These are phyloP conservation scores for Crepidotus variabilis DNA, from an alignment of 768 basidiomycete species.

Conservation along the genomic window DNA sequence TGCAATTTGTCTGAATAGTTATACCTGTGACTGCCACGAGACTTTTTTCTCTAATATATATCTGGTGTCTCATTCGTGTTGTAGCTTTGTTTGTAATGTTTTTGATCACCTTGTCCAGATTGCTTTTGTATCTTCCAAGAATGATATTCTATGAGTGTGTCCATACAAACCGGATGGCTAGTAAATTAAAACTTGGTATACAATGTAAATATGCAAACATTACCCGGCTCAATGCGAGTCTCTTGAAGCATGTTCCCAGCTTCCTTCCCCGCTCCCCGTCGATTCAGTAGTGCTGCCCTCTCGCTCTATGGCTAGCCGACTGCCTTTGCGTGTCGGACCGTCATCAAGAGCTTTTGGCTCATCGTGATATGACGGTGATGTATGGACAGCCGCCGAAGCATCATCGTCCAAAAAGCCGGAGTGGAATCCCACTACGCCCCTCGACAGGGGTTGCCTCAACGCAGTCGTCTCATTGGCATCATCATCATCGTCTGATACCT, in stretches of 20 bases:
- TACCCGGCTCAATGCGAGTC: constrained; percentile 12
- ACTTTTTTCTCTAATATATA: not conserved
- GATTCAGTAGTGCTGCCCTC: constrained; percentile 26
- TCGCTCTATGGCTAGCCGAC: constrained; percentile 6
- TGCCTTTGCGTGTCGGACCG: not conserved
- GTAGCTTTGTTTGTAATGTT: no score
- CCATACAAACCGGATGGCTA: not conserved
- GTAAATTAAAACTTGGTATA: not conserved
- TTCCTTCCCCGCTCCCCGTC: constrained; percentile 56
- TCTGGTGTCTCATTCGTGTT: not conserved
- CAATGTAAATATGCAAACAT: constrained; percentile 9
- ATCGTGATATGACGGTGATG: constrained; percentile 46
- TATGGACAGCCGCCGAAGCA: constrained; percentile 27
- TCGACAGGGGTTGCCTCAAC: constrained; percentile 39
- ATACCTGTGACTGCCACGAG: not conserved
- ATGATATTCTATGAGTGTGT: not conserved
- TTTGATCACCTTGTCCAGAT: no score
- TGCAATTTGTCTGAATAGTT: constrained; percentile 57
- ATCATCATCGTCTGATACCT: constrained; percentile 79
- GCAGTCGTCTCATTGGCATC: constrained; percentile 72
- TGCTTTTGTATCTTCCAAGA: no score
- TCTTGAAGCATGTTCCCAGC: constrained; percentile 68
- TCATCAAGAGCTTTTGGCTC: constrained; percentile 39
- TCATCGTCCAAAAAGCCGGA: constrained; percentile 81
- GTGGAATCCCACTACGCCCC: constrained; percentile 61